These are phyloP conservation scores for Eimeria brunetti DNA, from an alignment of 169 alveolate genomes.

Conservation along the genomic window DNA sequence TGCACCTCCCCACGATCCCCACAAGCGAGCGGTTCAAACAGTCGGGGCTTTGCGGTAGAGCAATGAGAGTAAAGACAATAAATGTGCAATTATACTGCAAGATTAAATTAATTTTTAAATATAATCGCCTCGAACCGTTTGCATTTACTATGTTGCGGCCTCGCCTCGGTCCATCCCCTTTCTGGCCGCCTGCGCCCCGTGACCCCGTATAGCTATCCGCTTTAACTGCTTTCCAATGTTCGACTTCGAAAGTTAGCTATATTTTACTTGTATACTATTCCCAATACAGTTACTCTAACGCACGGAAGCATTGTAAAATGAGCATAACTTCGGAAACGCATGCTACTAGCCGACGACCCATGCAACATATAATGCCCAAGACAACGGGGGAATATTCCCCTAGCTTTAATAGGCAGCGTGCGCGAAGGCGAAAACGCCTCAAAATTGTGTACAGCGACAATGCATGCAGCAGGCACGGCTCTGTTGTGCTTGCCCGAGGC, in stretches of 20 bases:
- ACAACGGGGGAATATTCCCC: too few species aligned
- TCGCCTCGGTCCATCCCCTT: not conserved
- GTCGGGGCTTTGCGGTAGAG: not conserved
- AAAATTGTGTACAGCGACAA: too few species aligned
- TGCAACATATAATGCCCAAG: too few species aligned
- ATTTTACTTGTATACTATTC: not conserved
- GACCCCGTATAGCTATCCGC: not conserved
- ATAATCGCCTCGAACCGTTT: not conserved
- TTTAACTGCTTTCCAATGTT: not conserved
- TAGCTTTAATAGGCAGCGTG: too few species aligned
- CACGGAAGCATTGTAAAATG: not conserved
- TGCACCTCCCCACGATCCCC: conserved; percentile 55
- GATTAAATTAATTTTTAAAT: not conserved
- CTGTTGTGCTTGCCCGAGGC: too few species aligned
- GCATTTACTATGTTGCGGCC: not conserved
- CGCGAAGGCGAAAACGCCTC: too few species aligned
- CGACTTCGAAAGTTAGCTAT: not conserved
- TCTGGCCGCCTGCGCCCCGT: not conserved
- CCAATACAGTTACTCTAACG: not conserved
- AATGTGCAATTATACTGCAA: not conserved
- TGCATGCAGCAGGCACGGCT: too few species aligned
- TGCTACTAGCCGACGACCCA: not conserved
- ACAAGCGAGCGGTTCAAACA: not conserved
- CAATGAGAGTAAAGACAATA: not conserved
- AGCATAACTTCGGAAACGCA: not conserved